phyloP scores from a whole-genome alignment of 768 basidiomycete genomes.

The Mycena vulgaris region DNA sequence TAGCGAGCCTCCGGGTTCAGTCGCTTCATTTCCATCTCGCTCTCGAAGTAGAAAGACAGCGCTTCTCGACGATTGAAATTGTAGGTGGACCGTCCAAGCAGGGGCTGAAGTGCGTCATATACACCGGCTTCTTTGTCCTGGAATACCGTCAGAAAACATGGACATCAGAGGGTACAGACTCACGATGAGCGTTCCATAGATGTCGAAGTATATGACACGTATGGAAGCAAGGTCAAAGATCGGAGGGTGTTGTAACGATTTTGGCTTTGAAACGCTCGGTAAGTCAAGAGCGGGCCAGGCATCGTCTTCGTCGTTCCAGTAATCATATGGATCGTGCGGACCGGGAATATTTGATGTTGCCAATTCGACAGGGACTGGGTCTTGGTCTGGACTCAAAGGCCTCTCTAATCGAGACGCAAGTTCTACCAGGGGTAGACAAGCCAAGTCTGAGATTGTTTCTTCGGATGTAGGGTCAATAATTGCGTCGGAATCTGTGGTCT shows the following conservation, averaged over 20 bases:
- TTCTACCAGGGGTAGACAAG: background rate
- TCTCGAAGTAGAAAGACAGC: too few relatives aligned
- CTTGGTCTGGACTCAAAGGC: background rate
- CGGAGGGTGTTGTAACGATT: background rate
- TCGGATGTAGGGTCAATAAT: too few relatives aligned
- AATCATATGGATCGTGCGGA: too few relatives aligned
- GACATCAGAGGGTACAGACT: too few relatives aligned
- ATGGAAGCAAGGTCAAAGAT: background rate
- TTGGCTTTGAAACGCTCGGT: background rate
- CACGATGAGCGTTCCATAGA: constrained; percentile 8
- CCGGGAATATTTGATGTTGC: too few relatives aligned
- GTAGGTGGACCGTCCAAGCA: background rate
- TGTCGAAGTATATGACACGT: constrained; percentile 1
- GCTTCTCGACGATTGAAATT: constrained; percentile 9
- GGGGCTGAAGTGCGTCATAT: background rate
- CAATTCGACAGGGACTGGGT: background rate
- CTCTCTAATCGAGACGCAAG: background rate
- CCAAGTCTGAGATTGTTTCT: background rate
- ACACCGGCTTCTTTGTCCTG: constrained; percentile 14
- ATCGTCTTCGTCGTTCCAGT: background rate
- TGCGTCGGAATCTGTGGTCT: too few relatives aligned
- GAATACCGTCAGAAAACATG: background rate
- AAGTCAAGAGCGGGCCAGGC: background rate
- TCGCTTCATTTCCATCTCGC: constrained; percentile 2
- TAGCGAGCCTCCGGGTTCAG: background rate